phyloP scores from a whole-genome alignment of 1,284 basidiomycete genomes.

The Polyporus tsugae region DNA sequence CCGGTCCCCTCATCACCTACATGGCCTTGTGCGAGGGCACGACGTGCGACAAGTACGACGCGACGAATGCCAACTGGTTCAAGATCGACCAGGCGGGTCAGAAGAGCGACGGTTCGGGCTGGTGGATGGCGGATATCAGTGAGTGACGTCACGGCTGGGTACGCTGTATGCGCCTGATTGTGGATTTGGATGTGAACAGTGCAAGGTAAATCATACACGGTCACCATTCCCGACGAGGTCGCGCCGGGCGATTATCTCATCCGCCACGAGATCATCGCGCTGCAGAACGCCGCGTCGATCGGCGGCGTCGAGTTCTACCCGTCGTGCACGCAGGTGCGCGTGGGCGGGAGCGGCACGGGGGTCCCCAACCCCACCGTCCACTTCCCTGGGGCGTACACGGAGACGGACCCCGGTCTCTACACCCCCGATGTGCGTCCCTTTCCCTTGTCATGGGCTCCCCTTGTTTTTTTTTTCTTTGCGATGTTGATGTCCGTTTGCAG shows the following conservation, averaged over 20 bases:
- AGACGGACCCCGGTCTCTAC: conserved; percentile 67
- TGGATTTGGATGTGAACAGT: conserved; percentile 34
- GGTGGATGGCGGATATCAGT: conserved; percentile 52
- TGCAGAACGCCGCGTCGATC: conserved; percentile 59
- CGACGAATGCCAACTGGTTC: conserved; percentile 71
- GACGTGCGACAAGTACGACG: conserved; percentile 66
- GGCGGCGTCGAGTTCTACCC: conserved; percentile 79
- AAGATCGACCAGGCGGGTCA: conserved; percentile 62
- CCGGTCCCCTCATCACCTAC: conserved; percentile 75
- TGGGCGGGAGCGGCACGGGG: conserved; percentile 60
- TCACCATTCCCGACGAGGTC: conserved; percentile 65
- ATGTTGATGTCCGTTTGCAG: conserved; percentile 28
- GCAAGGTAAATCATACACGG: conserved; percentile 47
- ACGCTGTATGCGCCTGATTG: conserved; percentile 35
- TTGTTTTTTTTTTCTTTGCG: background rate
- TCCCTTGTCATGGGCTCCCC: background rate
- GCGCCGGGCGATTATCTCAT: conserved; percentile 72
- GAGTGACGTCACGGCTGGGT: conserved; percentile 46
- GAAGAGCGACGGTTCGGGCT: conserved; percentile 37
- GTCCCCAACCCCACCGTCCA: conserved; percentile 53
- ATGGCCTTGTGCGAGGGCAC: conserved; percentile 65
- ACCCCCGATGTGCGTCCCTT: conserved; percentile 4
- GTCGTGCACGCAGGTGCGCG: conserved; percentile 65
- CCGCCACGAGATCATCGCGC: conserved; percentile 75
- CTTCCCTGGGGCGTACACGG: conserved; percentile 72